These are phyloP conservation scores for Naganishia cerealis DNA, from an alignment of 1,284 basidiomycete genomes.

Conservation along the genomic window DNA sequence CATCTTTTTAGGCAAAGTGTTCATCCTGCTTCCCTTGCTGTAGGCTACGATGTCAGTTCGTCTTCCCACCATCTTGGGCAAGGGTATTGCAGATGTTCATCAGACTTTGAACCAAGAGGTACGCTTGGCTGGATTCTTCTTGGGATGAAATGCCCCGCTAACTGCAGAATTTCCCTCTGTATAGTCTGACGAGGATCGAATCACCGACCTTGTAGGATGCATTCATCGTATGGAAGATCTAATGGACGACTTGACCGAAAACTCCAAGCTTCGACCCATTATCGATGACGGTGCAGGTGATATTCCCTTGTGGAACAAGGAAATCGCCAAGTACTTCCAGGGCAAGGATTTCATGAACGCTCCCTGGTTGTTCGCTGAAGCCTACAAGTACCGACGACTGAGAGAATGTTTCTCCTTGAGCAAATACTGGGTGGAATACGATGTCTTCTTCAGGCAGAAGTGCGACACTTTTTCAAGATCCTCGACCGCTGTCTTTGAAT, in stretches of 20 bases:
- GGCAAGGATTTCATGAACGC: slow-evolving; percentile 74
- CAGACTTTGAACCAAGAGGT: slow-evolving; percentile 78
- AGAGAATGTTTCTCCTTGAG: slow-evolving; percentile 93
- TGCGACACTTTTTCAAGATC: slow-evolving; percentile 97
- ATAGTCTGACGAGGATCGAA: slow-evolving; percentile 74
- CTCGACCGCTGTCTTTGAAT: slow-evolving; percentile 86
- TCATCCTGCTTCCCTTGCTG: slow-evolving; percentile 31
- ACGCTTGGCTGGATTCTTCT: slow-evolving; percentile 3
- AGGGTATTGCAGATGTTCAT: slow-evolving; percentile 90
- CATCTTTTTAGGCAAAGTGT: neutral
- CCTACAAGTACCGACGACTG: slow-evolving; percentile 94
- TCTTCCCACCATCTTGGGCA: slow-evolving; percentile 90
- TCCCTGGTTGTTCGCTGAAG: slow-evolving; percentile 63
- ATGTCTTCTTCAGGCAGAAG: slow-evolving; percentile 82
- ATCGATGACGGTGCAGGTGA: slow-evolving; percentile 91
- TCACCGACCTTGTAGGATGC: slow-evolving; percentile 81
- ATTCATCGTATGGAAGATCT: slow-evolving; percentile 82
- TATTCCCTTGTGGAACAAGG: slow-evolving; percentile 95
- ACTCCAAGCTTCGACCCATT: slow-evolving; percentile 78
- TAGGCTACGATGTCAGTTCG: slow-evolving; percentile 86
- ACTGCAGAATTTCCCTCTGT: neutral
- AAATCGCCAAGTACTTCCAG: slow-evolving; percentile 88
- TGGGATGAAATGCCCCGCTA: neutral
- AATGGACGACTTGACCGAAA: slow-evolving; percentile 76
- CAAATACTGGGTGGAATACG: slow-evolving; percentile 87